phyloP scores from a whole-genome alignment of 139 green algal species.

The Edaphochlamys debaryana region DNA sequence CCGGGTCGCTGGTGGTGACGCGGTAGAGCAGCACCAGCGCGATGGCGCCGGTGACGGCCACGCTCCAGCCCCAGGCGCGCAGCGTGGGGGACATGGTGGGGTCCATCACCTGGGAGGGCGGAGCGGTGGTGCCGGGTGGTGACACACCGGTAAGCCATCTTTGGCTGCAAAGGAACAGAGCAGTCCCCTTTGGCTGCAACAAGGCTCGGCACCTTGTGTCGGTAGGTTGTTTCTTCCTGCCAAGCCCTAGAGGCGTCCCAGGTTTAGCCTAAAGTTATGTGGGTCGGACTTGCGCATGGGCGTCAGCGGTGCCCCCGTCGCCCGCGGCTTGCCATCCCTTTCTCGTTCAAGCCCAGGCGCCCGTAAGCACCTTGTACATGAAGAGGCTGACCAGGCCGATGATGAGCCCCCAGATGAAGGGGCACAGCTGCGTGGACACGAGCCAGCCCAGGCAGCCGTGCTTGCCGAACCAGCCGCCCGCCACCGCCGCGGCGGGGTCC shows the following conservation, averaged over 20 bases:
- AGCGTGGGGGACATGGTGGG: slow-evolving; percentile 12
- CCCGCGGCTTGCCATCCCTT: no score
- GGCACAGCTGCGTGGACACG: slow-evolving; percentile 78
- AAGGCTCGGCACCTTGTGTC: no score
- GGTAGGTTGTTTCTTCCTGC: no score
- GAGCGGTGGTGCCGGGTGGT: no score
- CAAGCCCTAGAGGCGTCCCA: no score
- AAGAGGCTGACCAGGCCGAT: slow-evolving; percentile 76
- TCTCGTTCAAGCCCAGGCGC: no score
- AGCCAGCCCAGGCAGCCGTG: slow-evolving; percentile 64
- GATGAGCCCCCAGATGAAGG: slow-evolving; percentile 85
- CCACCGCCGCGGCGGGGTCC: background rate
- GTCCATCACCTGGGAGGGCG: slow-evolving; percentile 43
- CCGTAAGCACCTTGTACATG: slow-evolving; percentile 62
- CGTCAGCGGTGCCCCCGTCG: no score
- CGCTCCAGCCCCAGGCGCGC: slow-evolving; percentile 26
- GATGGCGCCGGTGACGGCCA: slow-evolving; percentile 15
- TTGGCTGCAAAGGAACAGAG: no score
- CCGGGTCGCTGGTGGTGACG: slow-evolving; percentile 84
- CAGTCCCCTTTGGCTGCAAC: no score
- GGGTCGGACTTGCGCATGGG: no score
- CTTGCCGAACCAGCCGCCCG: slow-evolving; percentile 61
- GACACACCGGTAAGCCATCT: no score
- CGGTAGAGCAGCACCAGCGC: slow-evolving; percentile 81
- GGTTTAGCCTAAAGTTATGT: no score